These are phyloP conservation scores for Elymus sibiricus DNA, from an alignment of 176 grass and related monocot genomes.

Conservation along the genomic window DNA sequence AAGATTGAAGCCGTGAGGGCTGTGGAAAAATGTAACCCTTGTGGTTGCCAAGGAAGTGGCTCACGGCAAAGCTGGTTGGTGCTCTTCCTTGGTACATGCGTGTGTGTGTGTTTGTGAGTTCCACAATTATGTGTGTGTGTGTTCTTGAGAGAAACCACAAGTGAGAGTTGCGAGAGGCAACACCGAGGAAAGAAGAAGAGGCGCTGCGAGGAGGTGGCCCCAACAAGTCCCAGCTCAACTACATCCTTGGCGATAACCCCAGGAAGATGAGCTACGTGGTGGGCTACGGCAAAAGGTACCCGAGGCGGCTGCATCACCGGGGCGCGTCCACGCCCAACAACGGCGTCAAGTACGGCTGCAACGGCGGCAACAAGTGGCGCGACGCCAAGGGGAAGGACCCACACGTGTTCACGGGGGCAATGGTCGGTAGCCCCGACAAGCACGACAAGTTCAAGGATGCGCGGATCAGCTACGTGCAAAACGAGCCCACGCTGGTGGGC, in stretches of 20 bases:
- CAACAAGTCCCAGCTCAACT: no score
- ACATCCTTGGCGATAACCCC: slow-evolving; percentile 63
- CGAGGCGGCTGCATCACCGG: slow-evolving; percentile 61
- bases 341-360: slow-evolving; percentile 79
- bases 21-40: no score
- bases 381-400: slow-evolving; percentile 63
- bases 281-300: slow-evolving; percentile 80
- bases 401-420: slow-evolving; percentile 74
- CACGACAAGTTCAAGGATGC: slow-evolving; percentile 61
- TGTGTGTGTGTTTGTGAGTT: no score
- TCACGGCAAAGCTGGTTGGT: no score
- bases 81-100: no score
- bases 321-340: slow-evolving; percentile 78
- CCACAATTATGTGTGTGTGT: no score
- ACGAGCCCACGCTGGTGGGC: slow-evolving; percentile 81
- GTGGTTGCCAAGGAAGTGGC: no score
- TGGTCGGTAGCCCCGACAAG: slow-evolving; percentile 80
- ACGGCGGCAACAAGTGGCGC: slow-evolving; percentile 63
- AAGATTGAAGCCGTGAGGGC: no score
- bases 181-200: no score
- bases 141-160: no score
- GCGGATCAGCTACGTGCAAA: slow-evolving; percentile 53
- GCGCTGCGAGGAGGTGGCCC: no score
- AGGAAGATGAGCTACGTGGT: slow-evolving; percentile 92
- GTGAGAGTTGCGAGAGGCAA: no score